A percentile compares a stretch with the other conserved stretches of the same genome.
These are phyloP conservation scores for Linderniella brevidens DNA, from an alignment of 257 asterid species.

Conservation along the genomic window DNA sequence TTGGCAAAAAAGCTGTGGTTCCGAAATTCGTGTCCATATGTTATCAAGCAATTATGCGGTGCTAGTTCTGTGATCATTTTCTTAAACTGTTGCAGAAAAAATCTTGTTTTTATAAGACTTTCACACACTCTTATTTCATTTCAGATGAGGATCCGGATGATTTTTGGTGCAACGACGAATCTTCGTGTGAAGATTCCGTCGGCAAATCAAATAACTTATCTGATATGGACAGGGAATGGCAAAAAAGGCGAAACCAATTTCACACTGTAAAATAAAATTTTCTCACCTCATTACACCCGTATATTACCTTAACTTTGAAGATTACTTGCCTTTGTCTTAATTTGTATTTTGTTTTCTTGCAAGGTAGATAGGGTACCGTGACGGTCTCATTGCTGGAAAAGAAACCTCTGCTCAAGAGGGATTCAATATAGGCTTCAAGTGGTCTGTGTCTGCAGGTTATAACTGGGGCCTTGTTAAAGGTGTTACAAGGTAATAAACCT, in stretches of 20 bases:
- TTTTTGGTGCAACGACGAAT: slow-evolving; percentile 53
- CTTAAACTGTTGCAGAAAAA: too few relatives aligned
- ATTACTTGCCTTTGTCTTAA: background rate
- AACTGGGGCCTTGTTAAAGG: slow-evolving; percentile 73
- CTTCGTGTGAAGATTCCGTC: slow-evolving; percentile 20
- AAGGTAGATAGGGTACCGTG: slow-evolving; percentile 85
- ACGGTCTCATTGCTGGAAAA: slow-evolving; percentile 74
- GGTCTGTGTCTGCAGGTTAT: slow-evolving; percentile 46
- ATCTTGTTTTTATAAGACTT: background rate
- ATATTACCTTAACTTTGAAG: slow-evolving; percentile 3
- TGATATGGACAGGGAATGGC: slow-evolving; percentile 75
- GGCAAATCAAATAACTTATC: slow-evolving; percentile 15
- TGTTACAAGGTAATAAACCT: slow-evolving; percentile 35
- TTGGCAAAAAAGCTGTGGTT: too few relatives aligned
- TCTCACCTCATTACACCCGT: slow-evolving; percentile 4
- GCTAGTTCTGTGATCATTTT: too few relatives aligned
- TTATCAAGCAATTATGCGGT: too few relatives aligned
- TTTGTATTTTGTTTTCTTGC: slow-evolving; percentile 10
- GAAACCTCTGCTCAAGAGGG: slow-evolving; percentile 82
- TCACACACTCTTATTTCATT: slow-evolving; percentile 6
- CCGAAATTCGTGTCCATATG: too few relatives aligned
- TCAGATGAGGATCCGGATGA: slow-evolving; percentile 37
- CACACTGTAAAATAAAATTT: slow-evolving; percentile 48
- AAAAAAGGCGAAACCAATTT: slow-evolving; percentile 47
- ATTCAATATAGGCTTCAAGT: slow-evolving; percentile 58